These are phyloP conservation scores for Colletotrichum godetiae DNA, from an alignment of 2,329 filamentous ascomycete species.

Conservation along the genomic window DNA sequence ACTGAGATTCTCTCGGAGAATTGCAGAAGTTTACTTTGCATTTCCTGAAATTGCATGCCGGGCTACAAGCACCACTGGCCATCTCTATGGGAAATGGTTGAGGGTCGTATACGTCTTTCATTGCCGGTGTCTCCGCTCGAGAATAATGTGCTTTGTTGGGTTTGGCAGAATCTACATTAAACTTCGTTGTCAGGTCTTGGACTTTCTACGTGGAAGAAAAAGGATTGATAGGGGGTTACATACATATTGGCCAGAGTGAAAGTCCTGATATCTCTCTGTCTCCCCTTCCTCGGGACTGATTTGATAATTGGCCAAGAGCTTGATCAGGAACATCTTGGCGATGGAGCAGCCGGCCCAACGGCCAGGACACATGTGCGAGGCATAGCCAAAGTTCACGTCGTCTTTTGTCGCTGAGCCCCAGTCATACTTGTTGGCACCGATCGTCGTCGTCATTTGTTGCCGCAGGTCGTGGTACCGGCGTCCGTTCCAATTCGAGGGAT, in stretches of 20 bases:
- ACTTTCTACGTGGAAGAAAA: too few relatives aligned
- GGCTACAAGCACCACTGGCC: too few relatives aligned
- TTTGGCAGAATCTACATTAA: conserved; percentile 14
- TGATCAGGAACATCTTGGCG: conserved; percentile 33
- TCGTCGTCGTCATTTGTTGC: not conserved
- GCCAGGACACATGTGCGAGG: conserved; percentile 32
- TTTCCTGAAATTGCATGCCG: too few relatives aligned
- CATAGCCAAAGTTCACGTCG: conserved; percentile 32
- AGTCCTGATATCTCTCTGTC: conserved; percentile 21
- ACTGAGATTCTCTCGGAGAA: too few relatives aligned
- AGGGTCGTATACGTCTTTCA: not conserved
- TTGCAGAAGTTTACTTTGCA: too few relatives aligned
- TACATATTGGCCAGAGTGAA: conserved; percentile 30
- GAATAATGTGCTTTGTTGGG: conserved; percentile 21
- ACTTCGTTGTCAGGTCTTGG: not conserved
- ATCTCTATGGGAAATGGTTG: too few relatives aligned
- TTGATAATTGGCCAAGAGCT: conserved; percentile 5
- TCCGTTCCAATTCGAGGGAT: conserved; percentile 21
- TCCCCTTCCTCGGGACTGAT: conserved; percentile 17
- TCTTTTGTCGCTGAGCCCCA: conserved; percentile 27
- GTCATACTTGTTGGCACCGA: conserved; percentile 20
- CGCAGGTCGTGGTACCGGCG: conserved; percentile 27
- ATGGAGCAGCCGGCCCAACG: conserved; percentile 32
- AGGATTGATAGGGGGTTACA: not conserved
- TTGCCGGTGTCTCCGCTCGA: not conserved